These are phyloP conservation scores for Wallacemonas sp. DNA, from an alignment of 208 protist species.

Conservation along the genomic window DNA sequence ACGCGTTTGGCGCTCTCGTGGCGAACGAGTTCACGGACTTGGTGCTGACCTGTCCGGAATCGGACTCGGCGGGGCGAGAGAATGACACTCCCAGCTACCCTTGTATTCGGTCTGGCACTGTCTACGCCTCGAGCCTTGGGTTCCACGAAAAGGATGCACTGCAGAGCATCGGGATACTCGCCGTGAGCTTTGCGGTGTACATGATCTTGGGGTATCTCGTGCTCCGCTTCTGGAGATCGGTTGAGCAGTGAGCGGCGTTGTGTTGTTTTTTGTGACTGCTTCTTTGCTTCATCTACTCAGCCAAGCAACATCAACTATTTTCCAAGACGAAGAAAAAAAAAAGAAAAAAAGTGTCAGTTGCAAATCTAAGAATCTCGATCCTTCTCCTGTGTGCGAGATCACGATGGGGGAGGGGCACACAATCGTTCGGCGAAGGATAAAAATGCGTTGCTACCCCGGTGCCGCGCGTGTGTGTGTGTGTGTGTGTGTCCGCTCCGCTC, in stretches of 20 bases:
- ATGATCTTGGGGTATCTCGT: constrained; percentile 50
- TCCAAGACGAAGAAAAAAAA: too few species aligned
- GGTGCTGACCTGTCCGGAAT: constrained; percentile 30
- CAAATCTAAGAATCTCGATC: too few species aligned
- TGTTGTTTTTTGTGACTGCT: background rate
- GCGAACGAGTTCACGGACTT: constrained; percentile 78
- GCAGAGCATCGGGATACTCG: constrained; percentile 17
- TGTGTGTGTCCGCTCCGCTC: too few species aligned
- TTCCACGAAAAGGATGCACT: constrained; percentile 35
- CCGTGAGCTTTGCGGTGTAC: constrained; percentile 40
- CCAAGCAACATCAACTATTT: too few species aligned
- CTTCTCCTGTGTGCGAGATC: too few species aligned
- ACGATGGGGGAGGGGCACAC: too few species aligned
- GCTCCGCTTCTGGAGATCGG: constrained; percentile 33
- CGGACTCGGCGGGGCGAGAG: background rate
- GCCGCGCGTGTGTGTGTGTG: too few species aligned
- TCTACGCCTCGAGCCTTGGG: constrained; percentile 45
- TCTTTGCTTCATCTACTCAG: background rate
- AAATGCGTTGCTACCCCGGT: too few species aligned
- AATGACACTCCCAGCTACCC: background rate
- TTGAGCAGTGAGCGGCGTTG: background rate
- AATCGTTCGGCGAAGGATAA: too few species aligned
- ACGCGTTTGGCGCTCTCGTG: constrained; percentile 53
- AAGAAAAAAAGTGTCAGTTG: too few species aligned
- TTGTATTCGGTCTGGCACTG: constrained; percentile 41